These are phyloP conservation scores for Ostreobium quekettii DNA, from an alignment of 139 green algal genomes.

Conservation along the genomic window DNA sequence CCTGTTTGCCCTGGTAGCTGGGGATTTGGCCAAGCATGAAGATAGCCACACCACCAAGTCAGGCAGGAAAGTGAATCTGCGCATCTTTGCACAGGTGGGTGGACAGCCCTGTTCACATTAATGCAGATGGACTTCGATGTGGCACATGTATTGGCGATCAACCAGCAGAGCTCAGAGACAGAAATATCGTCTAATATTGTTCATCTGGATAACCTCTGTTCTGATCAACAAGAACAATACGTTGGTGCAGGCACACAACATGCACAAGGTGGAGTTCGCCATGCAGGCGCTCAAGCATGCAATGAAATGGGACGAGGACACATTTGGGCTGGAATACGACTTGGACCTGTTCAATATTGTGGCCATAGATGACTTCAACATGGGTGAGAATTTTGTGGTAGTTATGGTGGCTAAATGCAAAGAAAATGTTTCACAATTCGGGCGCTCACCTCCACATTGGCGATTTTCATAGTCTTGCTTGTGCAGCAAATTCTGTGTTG, in stretches of 20 bases:
- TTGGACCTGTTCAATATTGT: slow-evolving; percentile 92
- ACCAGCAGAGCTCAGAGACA: too few relatives aligned
- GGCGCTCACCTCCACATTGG: too few relatives aligned
- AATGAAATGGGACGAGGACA: slow-evolving; percentile 85
- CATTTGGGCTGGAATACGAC: slow-evolving; percentile 92
- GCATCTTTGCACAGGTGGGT: slow-evolving; percentile 68
- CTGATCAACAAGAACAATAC: background rate
- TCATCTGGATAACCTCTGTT: too few relatives aligned
- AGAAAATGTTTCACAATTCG: too few relatives aligned
- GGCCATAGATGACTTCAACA: slow-evolving; percentile 94
- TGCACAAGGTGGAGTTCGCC: slow-evolving; percentile 56
- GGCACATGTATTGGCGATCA: too few relatives aligned
- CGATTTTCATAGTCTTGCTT: too few relatives aligned
- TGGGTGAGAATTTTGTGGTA: too few relatives aligned
- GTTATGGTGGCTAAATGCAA: too few relatives aligned
- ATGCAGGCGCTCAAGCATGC: slow-evolving; percentile 84
- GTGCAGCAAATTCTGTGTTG: too few relatives aligned
- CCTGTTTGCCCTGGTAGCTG: slow-evolving; percentile 96
- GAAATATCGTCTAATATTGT: too few relatives aligned
- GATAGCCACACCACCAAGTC: slow-evolving; percentile 72
- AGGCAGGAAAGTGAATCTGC: slow-evolving; percentile 70
- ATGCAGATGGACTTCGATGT: too few relatives aligned
- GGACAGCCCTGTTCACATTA: slow-evolving; percentile 14
- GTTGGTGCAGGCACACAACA: slow-evolving; percentile 48
- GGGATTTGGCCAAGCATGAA: slow-evolving; percentile 72